Percentiles rank a stretch among this genome's conserved stretches.
Conservation (phyloP, 768 basidiomycete species). For the Leccinum uliginosum region DNA sequence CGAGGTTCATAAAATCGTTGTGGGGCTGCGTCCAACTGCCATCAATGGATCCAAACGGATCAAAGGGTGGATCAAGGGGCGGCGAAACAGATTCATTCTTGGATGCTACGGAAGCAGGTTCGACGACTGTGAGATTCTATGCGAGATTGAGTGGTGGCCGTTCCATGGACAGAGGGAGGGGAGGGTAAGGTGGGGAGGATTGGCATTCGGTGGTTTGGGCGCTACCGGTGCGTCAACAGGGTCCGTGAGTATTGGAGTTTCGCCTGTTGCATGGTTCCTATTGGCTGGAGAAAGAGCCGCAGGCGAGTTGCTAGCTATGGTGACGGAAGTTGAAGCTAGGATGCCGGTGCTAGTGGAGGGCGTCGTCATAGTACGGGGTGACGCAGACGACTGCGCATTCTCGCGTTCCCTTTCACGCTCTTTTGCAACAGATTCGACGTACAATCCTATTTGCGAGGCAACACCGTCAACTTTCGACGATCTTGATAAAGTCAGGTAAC, state of each 20-base stretch:
- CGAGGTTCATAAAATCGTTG: slow-evolving; percentile 35
- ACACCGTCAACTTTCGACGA: slow-evolving; percentile 47
- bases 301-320: slow-evolving; percentile 15
- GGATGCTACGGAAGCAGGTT: slow-evolving; percentile 3
- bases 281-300: slow-evolving; percentile 7
- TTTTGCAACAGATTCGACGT: slow-evolving; percentile 70
- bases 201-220: slow-evolving; percentile 4
- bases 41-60: slow-evolving; percentile 42
- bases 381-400: slow-evolving; percentile 31
- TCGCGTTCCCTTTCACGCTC: slow-evolving; percentile 78
- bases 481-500: slow-evolving; percentile 49
- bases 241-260: slow-evolving; percentile 17
- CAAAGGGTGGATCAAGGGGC: slow-evolving; percentile 32
- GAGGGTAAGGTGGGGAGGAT: slow-evolving; percentile 45
- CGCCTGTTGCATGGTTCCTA: slow-evolving; percentile 9
- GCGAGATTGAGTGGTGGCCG: slow-evolving; percentile 7
- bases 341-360: slow-evolving; percentile 16
- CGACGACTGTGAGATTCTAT: slow-evolving; percentile 25
- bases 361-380: slow-evolving; percentile 22
- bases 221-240: slow-evolving; percentile 10
- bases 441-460: slow-evolving; percentile 59
- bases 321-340: slow-evolving; percentile 8
- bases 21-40: slow-evolving; percentile 36
- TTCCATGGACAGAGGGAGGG: slow-evolving; percentile 46
- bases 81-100: slow-evolving; percentile 16